Evolutionary conservation across 768 basidiomycete species (phyloP), one percentile per base, ranked within the genome.

Genomic region (Mrakia blollopis): DNA sequence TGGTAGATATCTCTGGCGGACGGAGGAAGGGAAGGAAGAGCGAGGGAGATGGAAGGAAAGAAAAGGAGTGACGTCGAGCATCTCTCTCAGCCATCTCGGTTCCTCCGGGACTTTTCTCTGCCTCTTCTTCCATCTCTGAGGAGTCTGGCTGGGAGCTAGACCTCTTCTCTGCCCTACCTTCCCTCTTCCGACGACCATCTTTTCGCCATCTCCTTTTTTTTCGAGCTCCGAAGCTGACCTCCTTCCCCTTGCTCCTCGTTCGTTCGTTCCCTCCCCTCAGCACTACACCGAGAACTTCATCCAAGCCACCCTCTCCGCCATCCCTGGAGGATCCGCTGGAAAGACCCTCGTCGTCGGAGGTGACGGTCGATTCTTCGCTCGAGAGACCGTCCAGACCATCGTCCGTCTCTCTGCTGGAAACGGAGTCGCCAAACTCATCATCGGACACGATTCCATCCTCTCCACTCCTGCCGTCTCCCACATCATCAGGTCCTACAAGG

Each of bases 281-380:
- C 90, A 98, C 87, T 99, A 98, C 86, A 99, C 97, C 63, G 97
- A 98, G 86, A 99, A 98, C 87, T 99, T 99, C 81, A 84, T 98
- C 76, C 96, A 98, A 84, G 85, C 96, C 80, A 99, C 86, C 88
- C 95, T 81, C 89, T 92, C 84, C 37, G 92, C 95, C 74, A 92
- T 98, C 85, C 88, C 91, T 9, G 88, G 91, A 78, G 93, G 88
- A 39, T 86, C 84, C n/a, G 81, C 82, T 72, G 86, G 86, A 39
- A 83, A 89, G 74, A 94, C 94, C 23, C 87, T 98, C 80, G 97
- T 98, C 82, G 89, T 99, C 81, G 96, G 97, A 70, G 97, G 97
- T 75, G 97, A 99, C 84, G 97, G 97, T 39, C 93, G 97, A 75
- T 99, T 87, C 87, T 97, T 83, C 73, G 83, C 92, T 92, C 83